These are phyloP conservation scores for Cytidiella melzeri DNA, from an alignment of 768 basidiomycete species.

Conservation along the genomic window DNA sequence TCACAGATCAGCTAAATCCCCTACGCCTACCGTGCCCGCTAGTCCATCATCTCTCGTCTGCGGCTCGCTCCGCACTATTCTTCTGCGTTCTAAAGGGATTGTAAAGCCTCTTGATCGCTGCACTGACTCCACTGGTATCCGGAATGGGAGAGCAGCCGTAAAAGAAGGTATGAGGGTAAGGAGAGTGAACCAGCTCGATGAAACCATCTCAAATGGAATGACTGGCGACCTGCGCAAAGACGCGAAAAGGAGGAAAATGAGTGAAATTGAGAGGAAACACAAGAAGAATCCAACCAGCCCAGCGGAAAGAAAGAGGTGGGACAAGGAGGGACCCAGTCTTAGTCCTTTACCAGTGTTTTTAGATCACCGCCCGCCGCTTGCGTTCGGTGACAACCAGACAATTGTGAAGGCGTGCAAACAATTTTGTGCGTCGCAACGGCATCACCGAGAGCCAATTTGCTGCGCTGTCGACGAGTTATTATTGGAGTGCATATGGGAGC, in stretches of 20 bases:
- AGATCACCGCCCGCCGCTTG: too few relatives aligned
- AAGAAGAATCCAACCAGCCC: neutral
- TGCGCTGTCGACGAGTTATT: too few relatives aligned
- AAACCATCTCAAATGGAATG: conserved; percentile 6
- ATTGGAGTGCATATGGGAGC: too few relatives aligned
- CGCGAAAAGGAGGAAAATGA: neutral
- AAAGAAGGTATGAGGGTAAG: conserved; percentile 6
- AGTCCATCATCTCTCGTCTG: conserved; percentile 7
- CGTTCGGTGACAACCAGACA: too few relatives aligned
- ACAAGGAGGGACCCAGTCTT: too few relatives aligned
- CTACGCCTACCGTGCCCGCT: conserved; percentile 41
- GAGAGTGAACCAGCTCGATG: conserved; percentile 7
- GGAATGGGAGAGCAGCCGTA: conserved; percentile 9
- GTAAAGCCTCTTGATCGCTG: neutral
- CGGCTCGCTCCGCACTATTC: neutral
- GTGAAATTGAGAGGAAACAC: conserved; percentile 1
- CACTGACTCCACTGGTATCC: neutral
- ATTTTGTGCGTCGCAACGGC: too few relatives aligned
- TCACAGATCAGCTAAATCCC: conserved; percentile 61
- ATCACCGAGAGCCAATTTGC: too few relatives aligned
- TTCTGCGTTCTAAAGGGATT: conserved; percentile 7
- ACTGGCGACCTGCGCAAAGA: conserved; percentile 13
- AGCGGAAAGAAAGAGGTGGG: neutral
- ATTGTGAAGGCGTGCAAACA: too few relatives aligned
- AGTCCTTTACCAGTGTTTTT: too few relatives aligned